A percentile compares a stretch with the other conserved stretches of the same genome.
phyloP scores from a whole-genome alignment of 345 rosid genomes.

The Dovyalis caffra region DNA sequence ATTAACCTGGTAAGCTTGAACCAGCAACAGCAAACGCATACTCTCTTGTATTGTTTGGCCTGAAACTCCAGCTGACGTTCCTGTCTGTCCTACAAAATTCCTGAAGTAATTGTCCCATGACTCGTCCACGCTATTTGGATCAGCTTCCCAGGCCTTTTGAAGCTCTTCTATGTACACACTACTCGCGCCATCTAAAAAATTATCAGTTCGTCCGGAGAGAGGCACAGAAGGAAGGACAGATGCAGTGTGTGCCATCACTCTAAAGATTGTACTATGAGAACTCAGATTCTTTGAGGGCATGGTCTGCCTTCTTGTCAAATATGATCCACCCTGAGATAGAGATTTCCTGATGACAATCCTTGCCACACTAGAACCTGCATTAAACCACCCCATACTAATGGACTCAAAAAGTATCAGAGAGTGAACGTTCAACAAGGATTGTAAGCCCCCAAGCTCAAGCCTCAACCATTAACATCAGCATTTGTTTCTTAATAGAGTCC shows the following conservation, averaged over 20 bases:
- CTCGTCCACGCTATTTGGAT: slow-evolving; percentile 69
- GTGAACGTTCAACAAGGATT: no score
- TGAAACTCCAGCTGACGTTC: slow-evolving; percentile 62
- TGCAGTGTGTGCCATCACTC: slow-evolving; percentile 52
- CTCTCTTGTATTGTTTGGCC: slow-evolving; percentile 87
- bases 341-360: slow-evolving; percentile 60
- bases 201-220: slow-evolving; percentile 66
- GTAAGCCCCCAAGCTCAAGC: no score
- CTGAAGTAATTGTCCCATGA: slow-evolving; percentile 80
- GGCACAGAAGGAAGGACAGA: slow-evolving; percentile 74
- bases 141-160: slow-evolving; percentile 76
- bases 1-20: slow-evolving; percentile 80
- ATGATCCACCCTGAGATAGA: slow-evolving; percentile 45
- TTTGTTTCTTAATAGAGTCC: no score
- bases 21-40: slow-evolving; percentile 69
- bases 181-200: slow-evolving; percentile 71
- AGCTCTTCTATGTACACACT: slow-evolving; percentile 76
- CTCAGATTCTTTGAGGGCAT: slow-evolving; percentile 37
- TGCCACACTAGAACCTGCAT: slow-evolving; percentile 55
- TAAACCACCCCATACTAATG: slow-evolving; percentile 56
- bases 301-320: slow-evolving; percentile 38
- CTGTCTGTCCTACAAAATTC: slow-evolving; percentile 74
- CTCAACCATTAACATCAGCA: no score
- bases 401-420: no score
- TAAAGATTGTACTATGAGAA: slow-evolving; percentile 54